phyloP scores from a whole-genome alignment of 495 filamentous ascomycete genomes.

The Penicillium chermesinum region DNA sequence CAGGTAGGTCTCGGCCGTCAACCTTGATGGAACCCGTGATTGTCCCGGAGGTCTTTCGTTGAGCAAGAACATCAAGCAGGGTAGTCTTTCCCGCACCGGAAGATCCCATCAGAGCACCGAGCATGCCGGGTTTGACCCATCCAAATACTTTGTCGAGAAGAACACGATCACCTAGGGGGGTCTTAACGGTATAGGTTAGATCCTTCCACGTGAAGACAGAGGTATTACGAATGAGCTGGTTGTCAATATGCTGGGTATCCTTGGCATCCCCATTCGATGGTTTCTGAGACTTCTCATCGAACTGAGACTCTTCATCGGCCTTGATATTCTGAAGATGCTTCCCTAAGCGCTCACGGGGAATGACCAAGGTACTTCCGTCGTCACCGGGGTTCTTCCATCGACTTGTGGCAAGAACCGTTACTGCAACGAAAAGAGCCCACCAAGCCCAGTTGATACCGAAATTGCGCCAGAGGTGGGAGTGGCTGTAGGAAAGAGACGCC shows the following conservation, averaged over 20 bases:
- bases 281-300: slow-evolving; percentile 20
- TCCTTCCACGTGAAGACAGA: slow-evolving; percentile 60
- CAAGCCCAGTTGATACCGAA: slow-evolving; percentile 44
- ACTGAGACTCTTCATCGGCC: slow-evolving; percentile 31
- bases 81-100: slow-evolving; percentile 65
- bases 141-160: slow-evolving; percentile 77
- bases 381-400: slow-evolving; percentile 32
- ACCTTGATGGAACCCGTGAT: slow-evolving; percentile 83
- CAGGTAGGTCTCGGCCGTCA: slow-evolving; percentile 69
- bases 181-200: slow-evolving; percentile 49
- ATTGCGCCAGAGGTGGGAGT: slow-evolving; percentile 43
- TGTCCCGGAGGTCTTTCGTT: slow-evolving; percentile 80
- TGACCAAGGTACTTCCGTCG: slow-evolving; percentile 30
- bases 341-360: slow-evolving; percentile 36
- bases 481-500: slow-evolving; percentile 43
- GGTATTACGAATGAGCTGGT: slow-evolving; percentile 41
- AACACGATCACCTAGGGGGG: slow-evolving; percentile 34
- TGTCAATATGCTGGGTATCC: slow-evolving; percentile 6
- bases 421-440: slow-evolving; percentile 36
- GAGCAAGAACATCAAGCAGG: slow-evolving; percentile 48
- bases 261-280: slow-evolving; percentile 11
- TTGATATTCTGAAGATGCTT: slow-evolving; percentile 8
- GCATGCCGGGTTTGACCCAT: slow-evolving; percentile 82
- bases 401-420: slow-evolving; percentile 34
- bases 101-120: slow-evolving; percentile 68